Percentiles rank a stretch among this genome's conserved stretches.
These are phyloP conservation scores for Arthrobotrys musiformis DNA, from an alignment of 2,329 filamentous ascomycete genomes.

Conservation along the genomic window DNA sequence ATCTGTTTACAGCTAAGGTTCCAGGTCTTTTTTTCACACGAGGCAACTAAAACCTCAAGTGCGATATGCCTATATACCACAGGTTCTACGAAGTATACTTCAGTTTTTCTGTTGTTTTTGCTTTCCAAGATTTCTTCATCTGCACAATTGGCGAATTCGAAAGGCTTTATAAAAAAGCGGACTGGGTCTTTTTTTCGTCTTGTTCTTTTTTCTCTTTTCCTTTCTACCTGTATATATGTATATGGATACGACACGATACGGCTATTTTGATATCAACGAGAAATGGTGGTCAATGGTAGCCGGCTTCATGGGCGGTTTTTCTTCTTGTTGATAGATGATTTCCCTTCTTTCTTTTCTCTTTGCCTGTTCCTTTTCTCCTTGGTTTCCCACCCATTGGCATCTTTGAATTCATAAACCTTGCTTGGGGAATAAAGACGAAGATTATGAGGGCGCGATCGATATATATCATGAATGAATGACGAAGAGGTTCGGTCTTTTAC, in stretches of 20 bases:
- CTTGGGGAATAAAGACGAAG: not conserved
- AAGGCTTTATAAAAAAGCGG: constrained; percentile 23
- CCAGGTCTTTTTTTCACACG: not conserved
- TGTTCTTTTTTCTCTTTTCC: not conserved
- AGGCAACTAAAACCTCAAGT: not conserved
- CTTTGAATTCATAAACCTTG: constrained; percentile 3
- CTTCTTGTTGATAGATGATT: constrained; percentile 24
- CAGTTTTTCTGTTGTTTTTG: not conserved
- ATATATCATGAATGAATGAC: not conserved
- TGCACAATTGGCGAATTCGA: constrained; percentile 39
- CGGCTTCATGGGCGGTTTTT: constrained; percentile 33
- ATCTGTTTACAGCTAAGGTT: not conserved
- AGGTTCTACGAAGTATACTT: constrained; percentile 11
- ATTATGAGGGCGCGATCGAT: not conserved
- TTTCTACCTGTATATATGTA: constrained; percentile 32
- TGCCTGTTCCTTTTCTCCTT: not conserved
- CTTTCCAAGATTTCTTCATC: constrained; percentile 5
- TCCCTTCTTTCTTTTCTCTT: not conserved
- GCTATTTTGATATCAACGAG: constrained; percentile 7
- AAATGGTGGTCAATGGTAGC: constrained; percentile 4
- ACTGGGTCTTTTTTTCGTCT: not conserved
- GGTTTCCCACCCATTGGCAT: not conserved
- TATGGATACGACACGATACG: constrained; percentile 34
- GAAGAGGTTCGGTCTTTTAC: too few relatives aligned
- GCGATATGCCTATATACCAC: constrained; percentile 16